Base-by-base conservation (phyloP, 1,139 yeast genomes). In the Dujonia santamariae region DNA sequence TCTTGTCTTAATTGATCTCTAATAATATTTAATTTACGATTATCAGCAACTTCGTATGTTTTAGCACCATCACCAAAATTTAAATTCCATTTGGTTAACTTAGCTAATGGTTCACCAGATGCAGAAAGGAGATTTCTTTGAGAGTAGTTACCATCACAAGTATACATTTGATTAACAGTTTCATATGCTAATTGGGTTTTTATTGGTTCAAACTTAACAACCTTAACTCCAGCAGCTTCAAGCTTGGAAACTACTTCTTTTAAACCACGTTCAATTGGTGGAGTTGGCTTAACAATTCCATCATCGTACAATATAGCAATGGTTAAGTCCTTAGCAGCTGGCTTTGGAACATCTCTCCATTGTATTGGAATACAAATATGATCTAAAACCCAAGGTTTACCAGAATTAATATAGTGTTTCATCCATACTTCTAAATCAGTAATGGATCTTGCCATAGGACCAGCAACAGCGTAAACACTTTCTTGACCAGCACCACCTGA, bases 381-480 rank as follows among this genome's bases (percentile, higher is more conserved):
- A 55, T 85, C 94, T 32, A 59, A 59, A 30, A 68, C 62, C 88
- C 90, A 83, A 15, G 92, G 90, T 52, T 80, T 64, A 39, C 86
- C 86, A 17, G 65, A 64, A 47, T 76, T 76, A 39, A 80, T 61
- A 48, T 75, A 78, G 18, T 62, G 43, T 37, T 74, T 75, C 65
- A 81, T 70, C 59, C 83, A 75, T 42, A 72, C 74, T 20, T 76
- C 75, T 43, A 86, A 58, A 51, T 85, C 95, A 9, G 72, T 78
- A 20, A 86, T 56, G 7, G 78, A 59, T 43, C 80, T 67, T 8
- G 82, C 65, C 59, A 80, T 50, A 23, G 88, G 87, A 19, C 87
- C 88, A 30, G 69, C 66, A 19, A 78, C 81, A 2, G 81, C 75
- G 37, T 69, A 67, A 16, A 76, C 77, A 26, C 78, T 67, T 52